Evolutionary conservation across 768 basidiomycete genomes (phyloP).

Genomic region (Mycena kentingensis): DNA sequence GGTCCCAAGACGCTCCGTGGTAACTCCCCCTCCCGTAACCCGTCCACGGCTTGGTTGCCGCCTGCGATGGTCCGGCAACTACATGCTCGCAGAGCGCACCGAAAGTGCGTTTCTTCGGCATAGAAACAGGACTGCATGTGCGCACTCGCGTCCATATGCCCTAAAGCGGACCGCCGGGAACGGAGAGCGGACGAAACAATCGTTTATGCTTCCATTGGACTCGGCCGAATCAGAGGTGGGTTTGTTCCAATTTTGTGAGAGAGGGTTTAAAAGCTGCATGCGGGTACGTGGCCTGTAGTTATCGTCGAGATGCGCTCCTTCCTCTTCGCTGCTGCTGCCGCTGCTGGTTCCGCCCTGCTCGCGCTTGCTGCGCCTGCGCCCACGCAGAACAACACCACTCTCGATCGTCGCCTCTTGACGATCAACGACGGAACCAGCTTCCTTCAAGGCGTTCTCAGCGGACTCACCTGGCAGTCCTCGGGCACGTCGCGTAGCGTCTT

Average conservation of each 20-base stretch:
- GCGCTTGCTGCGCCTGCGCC: background rate
- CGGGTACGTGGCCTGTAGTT: background rate
- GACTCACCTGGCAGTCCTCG: slow-evolving; percentile 21
- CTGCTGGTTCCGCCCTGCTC: background rate
- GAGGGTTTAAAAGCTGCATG: background rate
- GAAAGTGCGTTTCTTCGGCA: background rate
- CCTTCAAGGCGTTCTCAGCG: slow-evolving; percentile 12
- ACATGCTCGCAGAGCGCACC: too few species aligned
- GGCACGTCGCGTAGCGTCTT: background rate
- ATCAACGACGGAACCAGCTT: slow-evolving; percentile 11
- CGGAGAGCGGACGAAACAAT: too few species aligned
- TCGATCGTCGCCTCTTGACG: slow-evolving; percentile 7
- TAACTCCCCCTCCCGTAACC: too few species aligned
- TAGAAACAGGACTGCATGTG: background rate
- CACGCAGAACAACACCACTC: background rate
- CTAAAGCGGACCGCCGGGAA: too few species aligned
- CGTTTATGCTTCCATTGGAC: background rate
- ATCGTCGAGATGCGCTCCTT: background rate
- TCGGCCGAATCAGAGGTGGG: background rate
- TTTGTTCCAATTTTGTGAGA: background rate
- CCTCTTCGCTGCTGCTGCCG: too few species aligned
- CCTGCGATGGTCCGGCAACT: too few species aligned
- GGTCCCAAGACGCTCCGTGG: too few species aligned
- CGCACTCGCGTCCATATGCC: too few species aligned
- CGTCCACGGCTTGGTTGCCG: too few species aligned